Evolutionary conservation across 148 eudicot genomes (phyloP).

Genomic region (Fagopyrum homotropicum): DNA sequence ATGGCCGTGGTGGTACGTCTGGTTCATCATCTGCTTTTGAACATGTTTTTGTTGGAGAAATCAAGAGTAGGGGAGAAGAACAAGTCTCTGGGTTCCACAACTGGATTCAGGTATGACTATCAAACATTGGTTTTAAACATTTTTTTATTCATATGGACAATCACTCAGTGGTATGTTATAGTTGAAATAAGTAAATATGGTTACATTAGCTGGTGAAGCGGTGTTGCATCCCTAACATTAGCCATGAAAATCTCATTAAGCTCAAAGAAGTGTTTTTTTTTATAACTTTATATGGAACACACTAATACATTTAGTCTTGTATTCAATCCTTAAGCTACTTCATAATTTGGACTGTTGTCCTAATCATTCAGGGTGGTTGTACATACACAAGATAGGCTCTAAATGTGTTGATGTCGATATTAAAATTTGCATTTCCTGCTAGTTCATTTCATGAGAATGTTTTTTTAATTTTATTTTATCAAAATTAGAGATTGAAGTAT

Average conservation of each 20-base stretch:
- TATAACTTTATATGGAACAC: no score
- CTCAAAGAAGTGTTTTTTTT: no score
- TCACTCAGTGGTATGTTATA: no score
- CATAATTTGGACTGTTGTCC: no score
- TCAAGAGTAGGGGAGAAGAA: constrained; percentile 65
- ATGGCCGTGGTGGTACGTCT: constrained; percentile 80
- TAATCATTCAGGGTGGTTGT: no score
- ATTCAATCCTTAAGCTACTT: no score
- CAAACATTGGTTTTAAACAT: background rate
- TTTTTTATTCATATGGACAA: no score
- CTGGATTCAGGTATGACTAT: constrained; percentile 78
- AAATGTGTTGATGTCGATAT: no score
- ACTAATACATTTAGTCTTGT: no score
- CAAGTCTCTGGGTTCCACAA: constrained; percentile 93
- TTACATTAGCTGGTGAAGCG: background rate
- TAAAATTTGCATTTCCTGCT: background rate
- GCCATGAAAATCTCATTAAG: no score
- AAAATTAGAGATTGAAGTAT: background rate
- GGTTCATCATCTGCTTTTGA: constrained; percentile 87
- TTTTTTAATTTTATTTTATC: no score
- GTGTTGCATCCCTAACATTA: background rate
- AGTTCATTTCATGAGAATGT: background rate
- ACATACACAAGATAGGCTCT: background rate
- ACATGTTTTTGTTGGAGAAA: constrained; percentile 99
- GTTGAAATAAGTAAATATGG: no score